Evolutionary conservation across 83 land plant genomes (phyloP), one percentile per base, ranked within the genome.

Genomic region (Isoetes engelmannii): DNA sequence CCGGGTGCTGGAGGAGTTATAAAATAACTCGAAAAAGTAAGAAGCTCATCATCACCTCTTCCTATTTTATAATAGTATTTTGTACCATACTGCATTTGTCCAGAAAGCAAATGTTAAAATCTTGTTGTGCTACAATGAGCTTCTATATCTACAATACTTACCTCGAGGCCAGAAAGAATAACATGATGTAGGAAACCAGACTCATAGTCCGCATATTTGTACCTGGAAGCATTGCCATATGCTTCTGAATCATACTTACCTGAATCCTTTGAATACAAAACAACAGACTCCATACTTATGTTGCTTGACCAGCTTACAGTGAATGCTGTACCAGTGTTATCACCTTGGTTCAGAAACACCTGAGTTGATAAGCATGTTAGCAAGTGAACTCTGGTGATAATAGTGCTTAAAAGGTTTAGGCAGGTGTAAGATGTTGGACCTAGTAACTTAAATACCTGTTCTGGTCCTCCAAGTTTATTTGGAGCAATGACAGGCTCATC

Each of bases 401-500:
- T 28, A 28, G 37, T 28, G 37, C 37, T 28, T 28, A 28, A 28
- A 51, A 28, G 37, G 0, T 28, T 28, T 28, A 28, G 37, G 37
- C 37, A 2, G 0, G 37, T 28, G 2, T 51, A 12, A 51, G 15
- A 51, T 15, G 15, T 12, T 15, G 12, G 54, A 3, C 12, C 1
- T 3, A 3, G 3, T 51, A n/a, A n/a, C 15, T 10, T 15, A 51
- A 10, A 51, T 51, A 51, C 54, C 0, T 45, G 67, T 2, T 64
- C 54, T 2, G 67, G 67, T 9, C 67, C 67, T 9, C 67, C 67
- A 13, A 64, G 3, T 6, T 3, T 3, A 44, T 64, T 64, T 21
- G 67, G 67, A 41, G 67, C 47, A 41, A 64, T 44, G 47, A 41
- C 67, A 10, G 67, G 67, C 67, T 64, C 67, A 64, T 64, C 67